phyloP scores from a whole-genome alignment of 495 filamentous ascomycete species.

The Cenococcum geophilum region DNA sequence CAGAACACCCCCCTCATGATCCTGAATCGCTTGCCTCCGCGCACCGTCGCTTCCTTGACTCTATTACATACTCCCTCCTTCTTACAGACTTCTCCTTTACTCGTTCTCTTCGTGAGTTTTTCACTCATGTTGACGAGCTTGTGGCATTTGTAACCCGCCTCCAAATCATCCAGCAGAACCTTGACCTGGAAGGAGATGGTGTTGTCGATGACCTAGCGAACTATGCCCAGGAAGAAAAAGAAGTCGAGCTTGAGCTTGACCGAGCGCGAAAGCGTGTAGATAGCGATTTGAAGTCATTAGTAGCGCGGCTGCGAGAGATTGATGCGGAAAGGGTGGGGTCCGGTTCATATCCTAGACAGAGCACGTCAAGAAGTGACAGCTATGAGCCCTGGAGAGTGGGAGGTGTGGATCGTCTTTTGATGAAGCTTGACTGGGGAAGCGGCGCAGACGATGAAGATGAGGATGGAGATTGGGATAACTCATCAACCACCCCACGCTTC shows the following conservation, averaged over 20 bases:
- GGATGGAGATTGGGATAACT: conserved; percentile 13
- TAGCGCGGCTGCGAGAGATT: conserved; percentile 54
- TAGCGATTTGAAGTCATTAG: conserved; percentile 55
- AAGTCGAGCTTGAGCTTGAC: conserved; percentile 54
- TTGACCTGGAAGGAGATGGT: conserved; percentile 75
- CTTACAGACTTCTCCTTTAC: conserved; percentile 66
- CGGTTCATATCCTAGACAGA: conserved; percentile 15
- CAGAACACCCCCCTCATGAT: conserved; percentile 50
- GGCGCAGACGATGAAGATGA: conserved; percentile 26
- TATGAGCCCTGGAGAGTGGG: conserved; percentile 61
- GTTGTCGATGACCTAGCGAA: conserved; percentile 68
- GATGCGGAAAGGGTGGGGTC: conserved; percentile 44
- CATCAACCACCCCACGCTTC: too few species aligned
- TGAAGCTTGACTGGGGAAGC: conserved; percentile 75
- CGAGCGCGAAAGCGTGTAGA: conserved; percentile 49
- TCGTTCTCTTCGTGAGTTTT: conserved; percentile 58
- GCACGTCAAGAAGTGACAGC: conserved; percentile 37
- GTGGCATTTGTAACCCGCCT: conserved; percentile 67
- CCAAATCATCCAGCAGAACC: conserved; percentile 61
- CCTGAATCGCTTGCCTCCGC: conserved; percentile 76
- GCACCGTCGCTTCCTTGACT: conserved; percentile 66
- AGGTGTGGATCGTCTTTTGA: conserved; percentile 71
- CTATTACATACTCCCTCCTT: conserved; percentile 62
- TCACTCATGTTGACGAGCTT: conserved; percentile 68
- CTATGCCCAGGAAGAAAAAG: conserved; percentile 59